Percentiles rank a stretch among this genome's conserved stretches.
Evolutionary conservation across 169 alveolate species (phyloP).

Genomic region (Condylostoma magnum): DNA sequence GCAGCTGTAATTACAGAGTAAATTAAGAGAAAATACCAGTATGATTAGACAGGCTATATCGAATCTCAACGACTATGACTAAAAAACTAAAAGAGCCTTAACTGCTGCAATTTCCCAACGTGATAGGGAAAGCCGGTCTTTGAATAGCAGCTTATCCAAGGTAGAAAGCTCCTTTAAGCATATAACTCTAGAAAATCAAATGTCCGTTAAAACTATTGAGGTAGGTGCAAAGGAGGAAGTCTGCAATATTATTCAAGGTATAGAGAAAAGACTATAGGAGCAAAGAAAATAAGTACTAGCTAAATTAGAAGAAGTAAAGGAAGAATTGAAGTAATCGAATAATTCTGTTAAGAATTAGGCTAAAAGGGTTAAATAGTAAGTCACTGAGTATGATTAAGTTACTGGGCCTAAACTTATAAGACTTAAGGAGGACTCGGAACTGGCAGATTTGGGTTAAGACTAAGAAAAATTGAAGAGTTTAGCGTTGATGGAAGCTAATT

Average conservation of each 20-base stretch:
- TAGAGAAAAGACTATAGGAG: not conserved
- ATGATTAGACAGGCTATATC: not conserved
- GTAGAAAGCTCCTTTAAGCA: conserved; percentile 5
- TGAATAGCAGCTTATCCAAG: not conserved
- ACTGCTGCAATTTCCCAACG: not conserved
- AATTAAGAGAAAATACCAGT: not conserved
- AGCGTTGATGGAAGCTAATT: no score
- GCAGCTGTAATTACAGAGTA: not conserved
- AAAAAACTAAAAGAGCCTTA: not conserved
- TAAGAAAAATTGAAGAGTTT: no score
- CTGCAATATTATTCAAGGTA: not conserved
- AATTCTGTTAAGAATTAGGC: no score
- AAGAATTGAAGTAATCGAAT: conserved; percentile 11
- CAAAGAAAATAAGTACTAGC: not conserved
- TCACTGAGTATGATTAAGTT: no score
- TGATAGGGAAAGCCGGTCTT: conserved; percentile 1
- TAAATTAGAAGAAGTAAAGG: not conserved
- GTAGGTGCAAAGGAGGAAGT: not conserved
- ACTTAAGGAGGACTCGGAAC: no score
- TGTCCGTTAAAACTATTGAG: not conserved
- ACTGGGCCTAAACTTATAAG: no score
- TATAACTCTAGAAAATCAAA: conserved; percentile 2
- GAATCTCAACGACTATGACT: not conserved
- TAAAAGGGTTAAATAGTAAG: no score
- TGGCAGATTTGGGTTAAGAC: no score